Percentiles rank a stretch among this genome's conserved stretches.
phyloP scores from a whole-genome alignment of 2,329 filamentous ascomycete genomes.

The Botrytis elliptica region DNA sequence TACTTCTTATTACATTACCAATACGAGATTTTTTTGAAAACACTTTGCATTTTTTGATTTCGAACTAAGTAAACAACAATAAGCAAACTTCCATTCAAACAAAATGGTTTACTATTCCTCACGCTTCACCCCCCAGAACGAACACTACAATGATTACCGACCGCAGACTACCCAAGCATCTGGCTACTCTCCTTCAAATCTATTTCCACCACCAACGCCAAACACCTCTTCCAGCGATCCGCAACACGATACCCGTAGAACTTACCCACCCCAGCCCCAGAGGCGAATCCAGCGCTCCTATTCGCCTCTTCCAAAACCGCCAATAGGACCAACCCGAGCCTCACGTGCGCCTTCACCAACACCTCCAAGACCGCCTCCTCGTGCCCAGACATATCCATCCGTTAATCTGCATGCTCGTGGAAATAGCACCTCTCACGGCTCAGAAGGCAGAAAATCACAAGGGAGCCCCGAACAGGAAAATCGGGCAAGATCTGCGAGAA shows the following conservation, averaged over 20 bases:
- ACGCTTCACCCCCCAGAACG: background rate
- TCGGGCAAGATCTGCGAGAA: background rate
- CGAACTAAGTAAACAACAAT: background rate
- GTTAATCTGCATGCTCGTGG: background rate
- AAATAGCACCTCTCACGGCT: background rate
- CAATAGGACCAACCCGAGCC: background rate
- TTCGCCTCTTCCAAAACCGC: background rate
- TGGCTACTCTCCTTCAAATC: background rate
- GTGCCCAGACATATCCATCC: background rate
- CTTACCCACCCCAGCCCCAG: background rate
- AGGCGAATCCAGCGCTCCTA: background rate
- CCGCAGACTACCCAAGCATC: background rate
- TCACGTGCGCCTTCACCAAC: background rate
- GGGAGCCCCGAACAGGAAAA: background rate
- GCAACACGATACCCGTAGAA: background rate
- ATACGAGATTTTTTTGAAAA: background rate
- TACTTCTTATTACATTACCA: background rate
- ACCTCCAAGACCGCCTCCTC: background rate
- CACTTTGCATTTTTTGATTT: background rate
- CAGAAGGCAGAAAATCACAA: background rate
- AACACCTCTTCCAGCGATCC: background rate
- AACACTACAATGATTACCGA: background rate
- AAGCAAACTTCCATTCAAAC: background rate
- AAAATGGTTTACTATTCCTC: background rate
- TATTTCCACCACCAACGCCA: fast-evolving